Evolutionary conservation across 805 yeast genomes (phyloP).

Genomic region (Sungouiozyma intestinalis): DNA sequence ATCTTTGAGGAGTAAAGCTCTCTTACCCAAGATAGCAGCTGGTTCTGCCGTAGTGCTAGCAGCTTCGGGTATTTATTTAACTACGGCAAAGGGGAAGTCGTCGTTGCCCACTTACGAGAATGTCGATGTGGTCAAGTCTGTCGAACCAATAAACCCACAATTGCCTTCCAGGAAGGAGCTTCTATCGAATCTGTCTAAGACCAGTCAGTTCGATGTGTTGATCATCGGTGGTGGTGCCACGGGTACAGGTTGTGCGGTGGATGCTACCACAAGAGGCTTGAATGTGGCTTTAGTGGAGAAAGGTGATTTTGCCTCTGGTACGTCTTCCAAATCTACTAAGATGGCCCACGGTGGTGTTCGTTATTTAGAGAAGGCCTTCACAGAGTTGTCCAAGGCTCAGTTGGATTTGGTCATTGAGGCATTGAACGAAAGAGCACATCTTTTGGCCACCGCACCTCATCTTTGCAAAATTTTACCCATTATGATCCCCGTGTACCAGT

Average conservation of each 20-base stretch:
- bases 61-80: neutral
- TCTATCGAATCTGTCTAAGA: slow-evolving; percentile 35
- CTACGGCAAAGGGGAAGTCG: neutral
- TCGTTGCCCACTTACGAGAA: neutral
- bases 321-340: slow-evolving; percentile 88
- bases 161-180: slow-evolving; percentile 45
- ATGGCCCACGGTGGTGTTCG: slow-evolving; percentile 98
- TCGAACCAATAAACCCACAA: neutral
- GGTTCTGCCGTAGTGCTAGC: slow-evolving; percentile 10
- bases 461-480: slow-evolving; percentile 78
- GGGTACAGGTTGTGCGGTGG: slow-evolving; percentile 88
- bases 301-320: slow-evolving; percentile 84
- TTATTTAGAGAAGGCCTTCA: slow-evolving; percentile 88
- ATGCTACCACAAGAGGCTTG: slow-evolving; percentile 83
- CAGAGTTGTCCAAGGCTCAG: slow-evolving; percentile 85
- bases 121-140: slow-evolving; percentile 6
- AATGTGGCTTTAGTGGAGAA: slow-evolving; percentile 81
- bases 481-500: slow-evolving; percentile 89
- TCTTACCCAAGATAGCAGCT: slow-evolving; percentile 1
- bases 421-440: slow-evolving; percentile 73
- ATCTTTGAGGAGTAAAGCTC: neutral
- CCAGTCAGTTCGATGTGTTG: slow-evolving; percentile 59
- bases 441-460: slow-evolving; percentile 88
- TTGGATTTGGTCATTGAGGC: slow-evolving; percentile 84
- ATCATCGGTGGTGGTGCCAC: slow-evolving; percentile 95